Conservation (phyloP, 805 yeast genomes). For the Lipomyces anomalus region DNA sequence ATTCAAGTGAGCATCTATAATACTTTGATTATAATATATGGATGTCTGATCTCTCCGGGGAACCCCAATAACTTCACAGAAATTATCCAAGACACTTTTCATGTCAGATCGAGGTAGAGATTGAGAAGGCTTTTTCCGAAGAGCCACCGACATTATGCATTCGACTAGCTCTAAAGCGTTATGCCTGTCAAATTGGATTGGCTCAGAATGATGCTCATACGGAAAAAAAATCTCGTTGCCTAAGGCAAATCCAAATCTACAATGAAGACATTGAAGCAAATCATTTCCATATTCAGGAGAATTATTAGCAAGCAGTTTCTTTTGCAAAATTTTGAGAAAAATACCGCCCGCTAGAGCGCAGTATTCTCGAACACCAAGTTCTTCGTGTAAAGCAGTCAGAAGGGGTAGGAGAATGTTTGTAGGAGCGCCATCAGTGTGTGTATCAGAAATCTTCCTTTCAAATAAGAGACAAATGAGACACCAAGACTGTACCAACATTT, state of each 20-base stretch:
- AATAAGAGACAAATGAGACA: slow-evolving; percentile 19
- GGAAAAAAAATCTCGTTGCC: slow-evolving; percentile 54
- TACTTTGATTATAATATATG: slow-evolving; percentile 37
- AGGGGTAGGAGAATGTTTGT: slow-evolving; percentile 38
- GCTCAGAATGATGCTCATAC: slow-evolving; percentile 54
- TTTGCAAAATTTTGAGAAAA: slow-evolving; percentile 57
- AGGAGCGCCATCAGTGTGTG: slow-evolving; percentile 23
- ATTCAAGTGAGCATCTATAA: slow-evolving; percentile 43
- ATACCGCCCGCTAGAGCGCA: slow-evolving; percentile 63
- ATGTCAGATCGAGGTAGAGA: slow-evolving; percentile 60
- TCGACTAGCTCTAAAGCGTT: slow-evolving; percentile 40
- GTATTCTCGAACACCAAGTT: slow-evolving; percentile 60
- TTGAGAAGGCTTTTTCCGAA: slow-evolving; percentile 49
- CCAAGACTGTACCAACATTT: slow-evolving; percentile 34
- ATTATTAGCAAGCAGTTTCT: slow-evolving; percentile 42
- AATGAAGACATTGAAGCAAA: slow-evolving; percentile 68
- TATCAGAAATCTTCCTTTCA: neutral
- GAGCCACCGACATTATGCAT: slow-evolving; percentile 52
- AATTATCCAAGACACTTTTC: slow-evolving; percentile 63
- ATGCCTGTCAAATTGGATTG: slow-evolving; percentile 37
- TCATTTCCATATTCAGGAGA: slow-evolving; percentile 54
- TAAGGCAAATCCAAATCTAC: slow-evolving; percentile 67
- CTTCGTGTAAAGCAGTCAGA: slow-evolving; percentile 60
- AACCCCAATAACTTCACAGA: slow-evolving; percentile 66
- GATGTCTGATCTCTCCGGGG: slow-evolving; percentile 37